phyloP scores from a whole-genome alignment of 2,329 filamentous ascomycete genomes.

The Talaromyces sp. region DNA sequence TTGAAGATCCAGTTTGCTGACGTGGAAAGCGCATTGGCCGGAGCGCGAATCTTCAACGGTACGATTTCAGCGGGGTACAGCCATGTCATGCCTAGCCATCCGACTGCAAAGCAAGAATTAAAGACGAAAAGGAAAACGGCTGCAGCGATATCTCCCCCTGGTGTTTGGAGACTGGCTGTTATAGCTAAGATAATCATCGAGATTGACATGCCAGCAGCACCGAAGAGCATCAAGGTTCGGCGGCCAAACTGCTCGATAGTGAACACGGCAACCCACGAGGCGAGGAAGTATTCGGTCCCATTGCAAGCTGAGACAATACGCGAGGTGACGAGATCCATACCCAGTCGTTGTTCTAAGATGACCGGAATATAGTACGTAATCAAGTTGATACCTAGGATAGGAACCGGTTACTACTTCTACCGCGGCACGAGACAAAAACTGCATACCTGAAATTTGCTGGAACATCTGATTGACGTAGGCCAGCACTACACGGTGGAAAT shows the following conservation, averaged over 20 bases:
- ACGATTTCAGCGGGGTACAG: conserved; percentile 60
- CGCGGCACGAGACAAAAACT: no score
- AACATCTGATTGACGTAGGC: conserved; percentile 57
- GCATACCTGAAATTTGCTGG: conserved; percentile 42
- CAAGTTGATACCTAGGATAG: conserved; percentile 26
- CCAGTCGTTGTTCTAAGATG: conserved; percentile 40
- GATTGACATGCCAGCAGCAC: conserved; percentile 58
- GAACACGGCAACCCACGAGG: conserved; percentile 48
- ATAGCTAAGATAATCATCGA: conserved; percentile 60
- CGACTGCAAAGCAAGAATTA: conserved; percentile 58
- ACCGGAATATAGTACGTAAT: conserved; percentile 44
- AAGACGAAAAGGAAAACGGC: conserved; percentile 58
- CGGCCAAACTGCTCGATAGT: conserved; percentile 50
- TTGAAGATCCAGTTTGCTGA: conserved; percentile 59
- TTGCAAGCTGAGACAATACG: conserved; percentile 50
- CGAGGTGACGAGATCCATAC: conserved; percentile 35
- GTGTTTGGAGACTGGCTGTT: conserved; percentile 30
- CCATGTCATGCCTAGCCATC: conserved; percentile 61
- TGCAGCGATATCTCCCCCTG: conserved; percentile 37
- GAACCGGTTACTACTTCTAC: no score
- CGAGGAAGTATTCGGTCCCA: conserved; percentile 51
- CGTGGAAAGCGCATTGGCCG: conserved; percentile 61
- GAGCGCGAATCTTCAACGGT: conserved; percentile 41
- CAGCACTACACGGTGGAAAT: conserved; percentile 53
- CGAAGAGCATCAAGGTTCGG: conserved; percentile 70